Base-by-base conservation (phyloP, 345 rosid genomes). In the Eucalyptus cloeziana region DNA sequence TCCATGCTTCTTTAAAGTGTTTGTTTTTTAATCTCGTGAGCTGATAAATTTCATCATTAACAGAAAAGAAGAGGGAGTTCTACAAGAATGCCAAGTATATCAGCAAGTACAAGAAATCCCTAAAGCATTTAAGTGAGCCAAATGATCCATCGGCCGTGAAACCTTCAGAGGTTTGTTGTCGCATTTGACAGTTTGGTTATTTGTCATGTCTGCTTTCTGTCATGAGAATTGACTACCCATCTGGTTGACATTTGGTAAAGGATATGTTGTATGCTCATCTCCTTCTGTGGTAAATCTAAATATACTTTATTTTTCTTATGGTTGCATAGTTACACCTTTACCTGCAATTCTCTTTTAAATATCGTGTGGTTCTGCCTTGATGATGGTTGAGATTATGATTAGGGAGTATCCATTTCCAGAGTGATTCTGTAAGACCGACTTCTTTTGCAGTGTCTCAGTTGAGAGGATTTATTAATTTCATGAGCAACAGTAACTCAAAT, bases 81-180 rank as follows among this genome's bases (percentile, higher is more conserved):
- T 96, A 95, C 89, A 95, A 95, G 93, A 97, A 96, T 92, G 99
- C 97, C 0, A 97, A 96, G 91, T 91, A 88, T 87, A 94, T 96
- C 58, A 94, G 94, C 92, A 95, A 94, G 94, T 97, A 93, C 87
- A 94, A 91, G 94, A 95, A 94, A 91, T 88, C 92, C 76, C 37
- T 88, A 37, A 95, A 95, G 94, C 94, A 91, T 76, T 89, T 93
- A 44, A 90, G 56, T 88, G 92, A 85, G 89, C 93, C 88, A 81
- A 89, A 88, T 89, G 88, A 91, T 86, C 27, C 44, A 21, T 76
- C 91, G 10, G 50, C 86, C 44, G 62, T 37, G 50, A 88, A 71
- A 86, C 76, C 89, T 50, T 22, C 40, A 40, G 90, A 91, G 95
- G 96, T 94, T 71, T 86, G 91, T 51, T 54, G 10, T 76, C 4